Base-by-base conservation (phyloP, 2,329 filamentous ascomycete species). In the Zymoseptoria crescenta region DNA sequence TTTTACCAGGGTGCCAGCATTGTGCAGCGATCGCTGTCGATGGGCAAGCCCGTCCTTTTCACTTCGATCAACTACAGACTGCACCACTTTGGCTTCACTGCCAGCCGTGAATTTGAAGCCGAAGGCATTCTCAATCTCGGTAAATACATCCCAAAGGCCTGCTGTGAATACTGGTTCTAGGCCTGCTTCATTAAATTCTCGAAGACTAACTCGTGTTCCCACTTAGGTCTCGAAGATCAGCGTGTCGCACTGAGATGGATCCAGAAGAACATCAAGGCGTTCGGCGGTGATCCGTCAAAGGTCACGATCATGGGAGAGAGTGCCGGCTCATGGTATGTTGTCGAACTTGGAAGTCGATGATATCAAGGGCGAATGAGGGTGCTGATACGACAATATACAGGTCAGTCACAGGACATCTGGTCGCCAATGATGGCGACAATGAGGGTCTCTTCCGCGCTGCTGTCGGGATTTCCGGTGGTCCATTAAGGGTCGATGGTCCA, bases 51-150 rank as follows among this genome's bases (percentile, higher is more conserved):
- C 1, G 63, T 68, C 21, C 49, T 68, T 16, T 61, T 57, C 41
- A 62, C 65, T 1, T 54, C 72, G 61, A 57, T 71, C 65, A 48
- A 82, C 73, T 83, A 87, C 70, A 79, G 86, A 7, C 78, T 88
- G 54, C 83, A 84, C 1, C 80, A 82, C 8, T 78, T 89, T 64
- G 88, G 88, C 0, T 90, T 91, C 72, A 72, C 88, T 27, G 81
- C 83, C 8, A 84, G 79, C n/a, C 70, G 70, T 4, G 64, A 81
- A 56, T 77, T 81, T 20, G 75, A 78, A 13, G 77, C 78, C 35
- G 79, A 79, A 50, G 84, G 82, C 0, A 61, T 81, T 41, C 71
- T 85, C 57, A 77, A 77, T 56, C 45, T 64, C 16, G 30, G 30
- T 35, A 35, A n/a, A n/a, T n/a, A n/a, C n/a, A n/a, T n/a, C n/a